Evolutionary conservation across 441 rosid species (phyloP).

Genomic region (Pelargonium fulgidum): DNA sequence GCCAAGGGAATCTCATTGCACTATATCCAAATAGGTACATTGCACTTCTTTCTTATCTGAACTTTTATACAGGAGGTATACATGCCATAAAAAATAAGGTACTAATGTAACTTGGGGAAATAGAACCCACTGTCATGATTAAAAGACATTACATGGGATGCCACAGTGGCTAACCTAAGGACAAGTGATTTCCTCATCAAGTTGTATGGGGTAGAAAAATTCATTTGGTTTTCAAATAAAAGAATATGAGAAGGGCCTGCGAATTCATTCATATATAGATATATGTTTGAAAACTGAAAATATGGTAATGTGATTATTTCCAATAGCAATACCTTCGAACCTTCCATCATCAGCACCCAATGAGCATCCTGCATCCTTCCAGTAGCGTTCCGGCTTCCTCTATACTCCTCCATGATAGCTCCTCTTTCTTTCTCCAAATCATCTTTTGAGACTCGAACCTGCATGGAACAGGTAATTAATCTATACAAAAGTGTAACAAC

Average conservation of each 20-base stretch:
- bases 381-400: conserved; percentile 77
- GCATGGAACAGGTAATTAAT: conserved; percentile 20
- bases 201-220: neutral
- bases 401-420: conserved; percentile 86
- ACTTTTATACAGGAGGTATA: neutral
- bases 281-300: neutral
- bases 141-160: conserved; percentile 6
- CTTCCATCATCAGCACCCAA: conserved; percentile 81
- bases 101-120: neutral
- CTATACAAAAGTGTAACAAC: conserved; percentile 1
- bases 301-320: neutral
- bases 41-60: no score
- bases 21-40: no score
- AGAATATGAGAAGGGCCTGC: neutral
- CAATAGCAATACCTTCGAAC: conserved; percentile 60
- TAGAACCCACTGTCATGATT: neutral
- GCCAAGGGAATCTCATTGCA: no score
- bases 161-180: neutral
- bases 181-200: neutral
- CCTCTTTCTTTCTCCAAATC: conserved; percentile 93
- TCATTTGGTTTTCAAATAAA: neutral
- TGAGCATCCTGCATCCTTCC: conserved; percentile 91
- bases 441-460: conserved; percentile 78
- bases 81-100: conserved; percentile 5
- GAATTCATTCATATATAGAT: neutral